Base-by-base conservation (phyloP, 2,329 filamentous ascomycete genomes). In the Hymenoscyphus fructigenus region DNA sequence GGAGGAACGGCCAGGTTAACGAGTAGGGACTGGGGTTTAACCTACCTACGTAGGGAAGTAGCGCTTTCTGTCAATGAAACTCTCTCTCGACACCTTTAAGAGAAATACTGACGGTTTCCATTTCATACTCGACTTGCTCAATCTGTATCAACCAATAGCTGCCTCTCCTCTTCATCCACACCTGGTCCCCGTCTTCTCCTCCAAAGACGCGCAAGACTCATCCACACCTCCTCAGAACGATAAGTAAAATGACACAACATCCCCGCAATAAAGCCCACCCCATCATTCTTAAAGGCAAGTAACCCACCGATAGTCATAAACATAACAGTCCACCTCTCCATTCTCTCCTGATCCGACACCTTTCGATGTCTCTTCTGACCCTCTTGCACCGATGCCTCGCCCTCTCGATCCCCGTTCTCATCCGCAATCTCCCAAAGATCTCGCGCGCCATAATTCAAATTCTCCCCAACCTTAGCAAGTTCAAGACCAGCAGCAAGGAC, bases 401-500 rank as follows among this genome's bases (percentile, higher is more conserved):
- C 68, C 68, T 68, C 63, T 58, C 75, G 76, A 50, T 77, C 75
- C 38, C 26, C 14, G 2, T 75, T 74, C 69, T 80, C 72, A 65
- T 78, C 79, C 12, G 29, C 26, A 83, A 84, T 72, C 80, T 83
- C 70, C 90, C 90, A 78, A 77, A 88, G 72, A 73, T 88, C 85
- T 23, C 81, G 75, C 2, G 85, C 86, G 1, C 85, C 86, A n/a
- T 91, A 86, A 73, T 96, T 96, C 44, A 97, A 80, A 65, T 88
- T 91, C 75, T 93, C 89, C 0, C 92, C 93, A 0, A 95, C 93
- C 73, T 91, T 91, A 26, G 91, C 90, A 15, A 98, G 81, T 77
- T 98, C 94, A 56, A 97, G 80, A 0, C 94, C 95, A 0, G 94
- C 91, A 0, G 92, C 93, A 32, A 97, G 83, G 2, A 98, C 93